Percentiles rank a stretch among this genome's conserved stretches.
phyloP scores from a whole-genome alignment of 331 rosid species.

The Quercus phellos region DNA sequence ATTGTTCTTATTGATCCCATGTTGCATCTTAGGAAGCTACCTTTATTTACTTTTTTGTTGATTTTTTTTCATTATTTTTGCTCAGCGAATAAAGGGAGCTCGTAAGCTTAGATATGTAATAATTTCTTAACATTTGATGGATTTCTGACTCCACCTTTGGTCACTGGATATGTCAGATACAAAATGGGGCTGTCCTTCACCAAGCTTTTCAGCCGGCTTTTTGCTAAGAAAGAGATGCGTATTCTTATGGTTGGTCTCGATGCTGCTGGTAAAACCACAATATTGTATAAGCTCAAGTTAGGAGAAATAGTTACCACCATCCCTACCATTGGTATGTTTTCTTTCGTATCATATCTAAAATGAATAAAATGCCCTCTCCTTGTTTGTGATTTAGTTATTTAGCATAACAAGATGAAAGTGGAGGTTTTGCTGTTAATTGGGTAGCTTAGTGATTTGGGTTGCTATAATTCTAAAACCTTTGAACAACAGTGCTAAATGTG shows the following conservation, averaged over 20 bases:
- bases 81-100: too few relatives aligned
- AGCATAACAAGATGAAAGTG: not conserved
- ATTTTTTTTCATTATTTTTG: too few relatives aligned
- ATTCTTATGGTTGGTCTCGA: conserved; percentile 59
- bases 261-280: conserved; percentile 50
- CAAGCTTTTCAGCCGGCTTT: conserved; percentile 38
- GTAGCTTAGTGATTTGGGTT: not conserved
- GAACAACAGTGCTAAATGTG: not conserved
- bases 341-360: not conserved
- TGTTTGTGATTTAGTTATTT: not conserved
- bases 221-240: conserved; percentile 51
- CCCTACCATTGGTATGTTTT: conserved; percentile 45
- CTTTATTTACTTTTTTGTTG: too few relatives aligned
- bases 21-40: too few relatives aligned
- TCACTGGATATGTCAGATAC: conserved; percentile 17
- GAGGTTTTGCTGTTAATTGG: not conserved
- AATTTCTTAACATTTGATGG: not conserved
- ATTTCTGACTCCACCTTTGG: not conserved
- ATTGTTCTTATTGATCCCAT: too few relatives aligned
- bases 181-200: conserved; percentile 43
- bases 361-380: not conserved
- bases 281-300: conserved; percentile 47
- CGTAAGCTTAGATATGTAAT: too few relatives aligned
- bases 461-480: not conserved
- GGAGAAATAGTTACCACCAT: conserved; percentile 56